These are phyloP conservation scores for Cyberlindnera mississippiensis DNA, from an alignment of 805 yeast genomes.

Conservation along the genomic window DNA sequence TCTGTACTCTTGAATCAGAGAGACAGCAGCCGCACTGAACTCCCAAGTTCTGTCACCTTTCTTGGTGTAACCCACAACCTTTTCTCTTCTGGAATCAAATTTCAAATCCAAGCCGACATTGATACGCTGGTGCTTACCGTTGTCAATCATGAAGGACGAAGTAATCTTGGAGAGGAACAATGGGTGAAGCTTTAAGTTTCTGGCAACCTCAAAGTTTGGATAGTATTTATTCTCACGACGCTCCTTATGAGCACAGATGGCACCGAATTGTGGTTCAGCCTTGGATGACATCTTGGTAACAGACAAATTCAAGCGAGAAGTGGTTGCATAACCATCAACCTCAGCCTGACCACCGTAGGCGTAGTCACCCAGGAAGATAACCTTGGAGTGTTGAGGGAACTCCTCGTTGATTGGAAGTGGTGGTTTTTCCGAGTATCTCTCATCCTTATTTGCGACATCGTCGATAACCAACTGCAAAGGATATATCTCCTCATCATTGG, in stretches of 20 bases:
- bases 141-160: slow-evolving; percentile 61
- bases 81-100: slow-evolving; percentile 71
- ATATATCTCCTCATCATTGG: slow-evolving; percentile 46
- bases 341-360: slow-evolving; percentile 82
- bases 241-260: slow-evolving; percentile 55
- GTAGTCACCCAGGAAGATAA: slow-evolving; percentile 76
- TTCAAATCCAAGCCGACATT: slow-evolving; percentile 84
- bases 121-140: slow-evolving; percentile 44
- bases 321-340: slow-evolving; percentile 55
- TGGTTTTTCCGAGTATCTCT: slow-evolving; percentile 64
- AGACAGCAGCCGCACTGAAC: slow-evolving; percentile 70
- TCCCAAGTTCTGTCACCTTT: slow-evolving; percentile 72
- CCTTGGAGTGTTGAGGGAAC: slow-evolving; percentile 69
- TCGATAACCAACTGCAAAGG: slow-evolving; percentile 85
- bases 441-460: slow-evolving; percentile 66
- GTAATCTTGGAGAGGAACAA: slow-evolving; percentile 74
- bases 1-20: slow-evolving; percentile 58
- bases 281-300: slow-evolving; percentile 46
- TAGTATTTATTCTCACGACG: slow-evolving; percentile 50
- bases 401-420: slow-evolving; percentile 79
- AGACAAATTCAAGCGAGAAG: slow-evolving; percentile 43
- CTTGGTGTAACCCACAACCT: slow-evolving; percentile 84
- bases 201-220: slow-evolving; percentile 63
- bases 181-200: slow-evolving; percentile 51
- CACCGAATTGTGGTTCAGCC: slow-evolving; percentile 65